A percentile compares a stretch with the other conserved stretches of the same genome.
Evolutionary conservation across 371 early-diverging fungal genomes (phyloP).

Genomic region (Blakeslea trispora): DNA sequence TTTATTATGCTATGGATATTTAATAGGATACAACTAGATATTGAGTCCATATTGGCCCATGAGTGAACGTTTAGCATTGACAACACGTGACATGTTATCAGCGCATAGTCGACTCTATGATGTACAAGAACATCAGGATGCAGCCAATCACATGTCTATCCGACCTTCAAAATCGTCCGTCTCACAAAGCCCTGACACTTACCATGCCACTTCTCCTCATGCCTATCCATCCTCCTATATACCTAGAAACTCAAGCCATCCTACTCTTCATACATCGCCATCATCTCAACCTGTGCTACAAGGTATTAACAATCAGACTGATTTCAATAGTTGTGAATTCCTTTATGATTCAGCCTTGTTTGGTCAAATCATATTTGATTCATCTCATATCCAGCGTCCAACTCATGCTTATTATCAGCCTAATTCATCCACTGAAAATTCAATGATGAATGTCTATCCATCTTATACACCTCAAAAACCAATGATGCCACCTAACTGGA

Average conservation of each 20-base stretch:
- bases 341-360: constrained; percentile 44
- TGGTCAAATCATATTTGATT: constrained; percentile 51
- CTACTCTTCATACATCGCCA: too few relatives aligned
- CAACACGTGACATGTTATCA: constrained; percentile 41
- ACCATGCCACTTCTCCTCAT: background rate
- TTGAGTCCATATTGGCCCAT: constrained; percentile 47
- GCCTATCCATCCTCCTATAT: too few relatives aligned
- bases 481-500: background rate
- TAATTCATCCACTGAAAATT: background rate
- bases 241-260: too few relatives aligned
- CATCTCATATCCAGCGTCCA: background rate
- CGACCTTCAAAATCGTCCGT: background rate
- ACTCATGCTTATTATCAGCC: background rate
- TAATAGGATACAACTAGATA: too few relatives aligned
- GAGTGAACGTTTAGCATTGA: constrained; percentile 41
- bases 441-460: too few relatives aligned
- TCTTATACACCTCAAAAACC: too few relatives aligned
- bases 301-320: constrained; percentile 19
- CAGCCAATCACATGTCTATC: background rate
- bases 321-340: constrained; percentile 47
- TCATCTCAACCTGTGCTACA: too few relatives aligned
- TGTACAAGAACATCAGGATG: constrained; percentile 18
- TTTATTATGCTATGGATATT: too few relatives aligned
- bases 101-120: constrained; percentile 45
- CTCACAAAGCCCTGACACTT: background rate